Percentiles rank a stretch among this genome's conserved stretches.
Conservation (phyloP, 1,139 yeast species). For the Protomyces inouyei region DNA sequence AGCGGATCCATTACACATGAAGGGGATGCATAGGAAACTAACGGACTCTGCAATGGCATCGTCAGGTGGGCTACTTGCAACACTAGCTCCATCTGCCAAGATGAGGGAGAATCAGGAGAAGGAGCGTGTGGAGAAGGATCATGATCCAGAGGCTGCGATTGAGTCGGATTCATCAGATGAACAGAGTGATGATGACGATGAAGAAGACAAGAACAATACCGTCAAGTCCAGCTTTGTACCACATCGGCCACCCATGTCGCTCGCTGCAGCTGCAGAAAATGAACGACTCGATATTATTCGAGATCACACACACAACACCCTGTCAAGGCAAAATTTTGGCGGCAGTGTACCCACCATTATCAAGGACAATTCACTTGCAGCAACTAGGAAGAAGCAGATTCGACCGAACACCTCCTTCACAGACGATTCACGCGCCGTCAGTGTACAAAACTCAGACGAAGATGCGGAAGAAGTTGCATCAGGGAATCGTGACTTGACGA, state of each 20-base stretch:
- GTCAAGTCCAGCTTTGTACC: not conserved
- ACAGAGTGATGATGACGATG: slow-evolving; percentile 30
- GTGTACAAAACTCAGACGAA: slow-evolving; percentile 1
- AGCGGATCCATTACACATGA: slow-evolving; percentile 4
- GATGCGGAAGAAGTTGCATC: slow-evolving; percentile 18
- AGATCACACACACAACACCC: slow-evolving; percentile 8
- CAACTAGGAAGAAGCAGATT: slow-evolving; percentile 9
- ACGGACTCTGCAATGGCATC: slow-evolving; percentile 34
- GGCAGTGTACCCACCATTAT: slow-evolving; percentile 5
- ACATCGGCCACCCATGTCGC: slow-evolving; percentile 12
- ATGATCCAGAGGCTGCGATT: slow-evolving; percentile 31
- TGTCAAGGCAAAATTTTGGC: slow-evolving; percentile 1
- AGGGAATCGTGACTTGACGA: slow-evolving; percentile 51
- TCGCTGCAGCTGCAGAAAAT: slow-evolving; percentile 23
- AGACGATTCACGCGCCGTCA: not conserved
- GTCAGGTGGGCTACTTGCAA: slow-evolving; percentile 36
- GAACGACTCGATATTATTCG: slow-evolving; percentile 21
- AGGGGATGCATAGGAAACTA: slow-evolving; percentile 31
- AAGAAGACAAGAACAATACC: slow-evolving; percentile 33
- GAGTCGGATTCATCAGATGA: slow-evolving; percentile 31
- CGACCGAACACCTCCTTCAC: slow-evolving; percentile 20
- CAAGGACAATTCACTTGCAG: slow-evolving; percentile 18
- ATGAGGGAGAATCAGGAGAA: slow-evolving; percentile 17
- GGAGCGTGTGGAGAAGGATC: slow-evolving; percentile 30
- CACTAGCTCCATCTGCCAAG: slow-evolving; percentile 29